Conservation (phyloP, 305 asterid species). For the Andrographis paniculata region DNA sequence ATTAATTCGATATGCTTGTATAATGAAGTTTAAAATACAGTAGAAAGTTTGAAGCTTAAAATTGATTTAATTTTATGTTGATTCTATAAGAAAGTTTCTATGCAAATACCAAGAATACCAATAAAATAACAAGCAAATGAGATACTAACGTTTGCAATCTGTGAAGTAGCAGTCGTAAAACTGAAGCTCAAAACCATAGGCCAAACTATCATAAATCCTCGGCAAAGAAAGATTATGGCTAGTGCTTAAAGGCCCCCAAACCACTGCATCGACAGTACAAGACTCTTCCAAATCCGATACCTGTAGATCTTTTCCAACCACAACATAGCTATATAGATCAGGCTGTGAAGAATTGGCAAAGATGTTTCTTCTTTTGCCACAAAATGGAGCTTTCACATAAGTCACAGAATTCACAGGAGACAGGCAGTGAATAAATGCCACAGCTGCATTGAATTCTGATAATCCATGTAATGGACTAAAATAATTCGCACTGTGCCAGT, state of each 20-base stretch:
- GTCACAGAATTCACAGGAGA: neutral
- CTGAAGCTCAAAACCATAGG: neutral
- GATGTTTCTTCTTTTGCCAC: neutral
- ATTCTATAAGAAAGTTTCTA: too few species aligned
- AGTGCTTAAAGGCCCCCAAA: neutral
- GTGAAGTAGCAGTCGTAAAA: too few species aligned
- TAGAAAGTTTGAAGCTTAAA: too few species aligned
- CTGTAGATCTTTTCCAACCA: neutral
- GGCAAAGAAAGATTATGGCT: neutral
- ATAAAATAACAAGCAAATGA: constrained; percentile 11
- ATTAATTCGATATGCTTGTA: too few species aligned
- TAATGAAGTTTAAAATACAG: too few species aligned
- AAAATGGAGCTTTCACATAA: neutral
- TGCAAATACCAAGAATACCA: constrained; percentile 2
- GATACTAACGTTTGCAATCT: constrained; percentile 17
- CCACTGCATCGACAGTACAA: neutral
- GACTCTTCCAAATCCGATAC: neutral
- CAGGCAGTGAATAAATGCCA: neutral
- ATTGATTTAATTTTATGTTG: too few species aligned
- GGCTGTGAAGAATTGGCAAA: neutral
- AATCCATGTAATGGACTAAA: neutral
- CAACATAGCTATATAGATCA: neutral
- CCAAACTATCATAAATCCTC: neutral
- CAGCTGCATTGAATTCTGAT: neutral
- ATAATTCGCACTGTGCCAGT: neutral